Percentiles rank a stretch among this genome's conserved stretches.
Evolutionary conservation across 805 yeast species (phyloP).

Genomic region (Saturnispora kantuleensis): DNA sequence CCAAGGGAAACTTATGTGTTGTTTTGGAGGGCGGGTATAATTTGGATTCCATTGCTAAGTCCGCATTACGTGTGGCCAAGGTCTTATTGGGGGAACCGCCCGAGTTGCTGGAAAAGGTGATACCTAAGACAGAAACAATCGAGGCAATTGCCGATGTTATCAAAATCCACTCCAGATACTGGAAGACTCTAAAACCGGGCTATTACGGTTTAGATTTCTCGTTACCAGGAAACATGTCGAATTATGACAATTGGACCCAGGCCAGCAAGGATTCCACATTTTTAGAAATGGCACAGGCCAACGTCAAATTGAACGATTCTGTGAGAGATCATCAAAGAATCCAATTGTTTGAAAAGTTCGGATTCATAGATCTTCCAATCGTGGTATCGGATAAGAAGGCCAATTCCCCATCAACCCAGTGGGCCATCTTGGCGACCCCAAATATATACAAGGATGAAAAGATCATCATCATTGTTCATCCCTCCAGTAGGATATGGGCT

Average conservation of each 20-base stretch:
- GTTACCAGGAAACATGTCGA: conserved; percentile 23
- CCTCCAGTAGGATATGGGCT: conserved; percentile 90
- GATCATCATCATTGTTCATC: conserved; percentile 68
- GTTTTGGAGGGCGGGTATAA: conserved; percentile 96
- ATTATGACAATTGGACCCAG: conserved; percentile 28
- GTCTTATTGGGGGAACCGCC: conserved; percentile 94
- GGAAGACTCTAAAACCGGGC: conserved; percentile 79
- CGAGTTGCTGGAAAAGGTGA: conserved; percentile 51
- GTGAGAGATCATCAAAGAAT: conserved; percentile 62
- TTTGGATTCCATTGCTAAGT: conserved; percentile 77
- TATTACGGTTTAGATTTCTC: conserved; percentile 27
- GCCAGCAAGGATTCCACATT: conserved; percentile 32
- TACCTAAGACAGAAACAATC: conserved; percentile 70
- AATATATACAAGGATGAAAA: conserved; percentile 55
- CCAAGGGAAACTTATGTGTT: conserved; percentile 81
- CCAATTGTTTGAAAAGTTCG: conserved; percentile 41
- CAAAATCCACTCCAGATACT: conserved; percentile 70
- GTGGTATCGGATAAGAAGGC: conserved; percentile 29
- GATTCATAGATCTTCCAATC: conserved; percentile 63
- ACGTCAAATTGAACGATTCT: conserved; percentile 56
- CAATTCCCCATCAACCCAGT: conserved; percentile 40
- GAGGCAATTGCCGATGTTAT: conserved; percentile 75
- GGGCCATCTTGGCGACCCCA: conserved; percentile 59
- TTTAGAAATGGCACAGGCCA: conserved; percentile 30
- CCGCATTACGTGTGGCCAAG: conserved; percentile 88